phyloP scores from a whole-genome alignment of 2,329 filamentous ascomycete genomes.

The Cordyceps javanica region DNA sequence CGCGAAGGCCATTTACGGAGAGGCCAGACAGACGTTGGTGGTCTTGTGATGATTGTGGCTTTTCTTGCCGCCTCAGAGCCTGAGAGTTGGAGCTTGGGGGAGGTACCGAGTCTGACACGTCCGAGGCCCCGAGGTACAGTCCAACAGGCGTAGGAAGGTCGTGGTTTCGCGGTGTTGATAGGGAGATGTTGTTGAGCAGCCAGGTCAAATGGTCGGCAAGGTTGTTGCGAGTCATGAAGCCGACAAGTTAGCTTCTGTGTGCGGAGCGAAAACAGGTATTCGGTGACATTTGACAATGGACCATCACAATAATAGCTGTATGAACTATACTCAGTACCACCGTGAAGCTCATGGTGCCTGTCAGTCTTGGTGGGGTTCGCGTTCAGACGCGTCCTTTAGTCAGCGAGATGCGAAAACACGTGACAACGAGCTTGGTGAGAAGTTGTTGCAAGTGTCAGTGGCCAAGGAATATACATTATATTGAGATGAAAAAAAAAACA shows the following conservation, averaged over 20 bases:
- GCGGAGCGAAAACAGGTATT: neutral
- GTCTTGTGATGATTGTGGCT: neutral
- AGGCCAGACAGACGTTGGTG: neutral
- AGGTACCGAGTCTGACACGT: neutral
- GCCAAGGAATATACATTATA: neutral
- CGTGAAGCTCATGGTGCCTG: slow-evolving; percentile 5
- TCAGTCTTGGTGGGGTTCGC: slow-evolving; percentile 4
- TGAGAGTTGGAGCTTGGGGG: neutral
- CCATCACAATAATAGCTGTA: neutral
- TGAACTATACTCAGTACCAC: neutral
- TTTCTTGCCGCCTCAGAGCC: neutral
- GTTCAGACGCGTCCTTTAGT: slow-evolving; percentile 15
- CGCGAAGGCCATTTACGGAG: neutral
- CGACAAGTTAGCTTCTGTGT: slow-evolving; percentile 19
- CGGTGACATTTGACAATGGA: neutral
- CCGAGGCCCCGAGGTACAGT: slow-evolving; percentile 15
- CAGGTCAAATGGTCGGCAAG: slow-evolving; percentile 51
- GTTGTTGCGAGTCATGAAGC: slow-evolving; percentile 59
- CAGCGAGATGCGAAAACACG: slow-evolving; percentile 15
- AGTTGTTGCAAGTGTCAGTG: neutral
- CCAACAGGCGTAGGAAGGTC: slow-evolving; percentile 28
- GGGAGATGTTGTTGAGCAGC: slow-evolving; percentile 44
- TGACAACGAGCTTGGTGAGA: neutral
- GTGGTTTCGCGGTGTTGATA: slow-evolving; percentile 34
- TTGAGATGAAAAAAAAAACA: too few species aligned